phyloP scores from a whole-genome alignment of 139 green algal species.

The Chlorella sorokiniana region DNA sequence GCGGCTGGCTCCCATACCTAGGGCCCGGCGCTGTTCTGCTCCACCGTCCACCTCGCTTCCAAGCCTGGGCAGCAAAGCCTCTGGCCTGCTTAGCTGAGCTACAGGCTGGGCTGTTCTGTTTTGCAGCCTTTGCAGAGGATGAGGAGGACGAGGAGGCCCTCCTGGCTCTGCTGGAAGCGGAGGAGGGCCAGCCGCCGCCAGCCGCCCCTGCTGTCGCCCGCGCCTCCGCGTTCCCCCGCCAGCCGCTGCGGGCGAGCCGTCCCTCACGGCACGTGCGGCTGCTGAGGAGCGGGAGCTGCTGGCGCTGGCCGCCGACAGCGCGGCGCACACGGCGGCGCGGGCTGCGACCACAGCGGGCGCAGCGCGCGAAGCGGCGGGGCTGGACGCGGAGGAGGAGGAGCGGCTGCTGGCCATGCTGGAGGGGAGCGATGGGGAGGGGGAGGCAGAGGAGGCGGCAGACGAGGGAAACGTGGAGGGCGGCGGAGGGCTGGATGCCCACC shows the following conservation, averaged over 20 bases:
- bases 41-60: too few species aligned
- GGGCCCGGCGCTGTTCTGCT: too few species aligned
- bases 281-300: conserved; percentile 32
- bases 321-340: neutral
- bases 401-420: conserved; percentile 33
- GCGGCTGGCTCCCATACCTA: too few species aligned
- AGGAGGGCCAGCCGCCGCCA: too few species aligned
- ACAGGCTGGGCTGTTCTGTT: too few species aligned
- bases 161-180: conserved; percentile 19
- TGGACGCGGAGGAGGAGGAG: conserved; percentile 27
- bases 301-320: conserved; percentile 11
- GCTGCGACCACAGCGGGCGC: neutral
- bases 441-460: neutral
- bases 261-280: too few species aligned
- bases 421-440: neutral
- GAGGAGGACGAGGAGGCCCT: conserved; percentile 34
- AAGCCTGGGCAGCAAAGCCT: too few species aligned
- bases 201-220: neutral
- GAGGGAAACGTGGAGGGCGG: neutral
- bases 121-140: too few species aligned
- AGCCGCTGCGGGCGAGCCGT: neutral
- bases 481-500: neutral
- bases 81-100: too few species aligned
- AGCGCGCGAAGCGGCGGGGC: neutral
- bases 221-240: too few species aligned